Evolutionary conservation across 2,329 filamentous ascomycete species (phyloP), one percentile per base, ranked within the genome.

Genomic region (Colletotrichum theobromicola): DNA sequence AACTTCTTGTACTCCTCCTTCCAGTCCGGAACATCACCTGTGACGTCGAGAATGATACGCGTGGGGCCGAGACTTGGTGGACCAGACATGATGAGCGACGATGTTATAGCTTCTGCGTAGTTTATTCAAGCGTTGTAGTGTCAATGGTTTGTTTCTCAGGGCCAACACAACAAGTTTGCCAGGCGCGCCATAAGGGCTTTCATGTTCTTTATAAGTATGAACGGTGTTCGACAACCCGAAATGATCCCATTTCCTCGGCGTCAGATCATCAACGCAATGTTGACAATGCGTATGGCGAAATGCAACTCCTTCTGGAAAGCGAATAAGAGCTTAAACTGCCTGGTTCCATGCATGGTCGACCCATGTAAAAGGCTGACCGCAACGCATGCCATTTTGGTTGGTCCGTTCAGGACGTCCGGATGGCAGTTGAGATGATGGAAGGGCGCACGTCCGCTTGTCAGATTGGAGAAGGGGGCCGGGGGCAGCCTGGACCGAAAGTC

Each of bases 1-100:
- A 74, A 74, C 46, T 72, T 42, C 57, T 74, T 74, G 67, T 63
- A 74, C 9, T 72, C 68, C 34, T 74, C 72, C 10, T 74, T 74
- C 72, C 72, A 74, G 6, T 74, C 72, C 12, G 72, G 72, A 5
- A 74, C 72, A 21, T 72, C 68, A 15, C 72, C 72, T 7, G 28
- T 57, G 3, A 74, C 68, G 28, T 74, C 68, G 10, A 74, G 28
- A 18, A 67, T 67, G 12, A 74, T 15, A 4, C 72, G 55, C 16
- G 72, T 72, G 15, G 68, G 57, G 7, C 62, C 68, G 28, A 67
- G 6, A 16, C 8, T 67, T 12, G 72, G 32, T 18, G 68, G 57
- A 30, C 62, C 68, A 26, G 72, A 62, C 72, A 74, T 74, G 7
- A 16, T 35, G 37, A 24, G 18, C 2, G 24, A 35, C 13, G 4